These are phyloP conservation scores for Lactifluus hygrophoroides DNA, from an alignment of 768 basidiomycete genomes.

Conservation along the genomic window DNA sequence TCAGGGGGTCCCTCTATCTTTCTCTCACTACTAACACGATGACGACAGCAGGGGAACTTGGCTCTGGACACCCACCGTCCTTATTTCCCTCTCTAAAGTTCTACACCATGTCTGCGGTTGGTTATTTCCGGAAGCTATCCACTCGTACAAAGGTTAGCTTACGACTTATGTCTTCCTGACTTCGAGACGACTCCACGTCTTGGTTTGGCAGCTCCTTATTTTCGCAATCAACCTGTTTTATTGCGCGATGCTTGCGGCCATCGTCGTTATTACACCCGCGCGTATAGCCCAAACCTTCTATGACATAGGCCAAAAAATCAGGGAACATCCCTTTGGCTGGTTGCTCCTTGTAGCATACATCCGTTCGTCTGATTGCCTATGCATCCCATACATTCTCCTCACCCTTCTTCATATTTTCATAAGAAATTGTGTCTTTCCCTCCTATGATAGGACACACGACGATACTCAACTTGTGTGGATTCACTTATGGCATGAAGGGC, in stretches of 20 bases:
- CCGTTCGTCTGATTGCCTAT: constrained; percentile 32
- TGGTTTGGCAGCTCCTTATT: constrained; percentile 53
- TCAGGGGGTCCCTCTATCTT: too few relatives aligned
- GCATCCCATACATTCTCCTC: background rate
- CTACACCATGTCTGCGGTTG: background rate
- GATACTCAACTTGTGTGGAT: constrained; percentile 59
- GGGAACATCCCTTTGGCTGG: constrained; percentile 54
- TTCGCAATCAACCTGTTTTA: constrained; percentile 55
- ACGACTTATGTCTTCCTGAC: constrained; percentile 2
- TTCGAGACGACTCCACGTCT: background rate
- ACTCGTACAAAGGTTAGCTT: constrained; percentile 15
- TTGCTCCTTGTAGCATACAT: constrained; percentile 43
- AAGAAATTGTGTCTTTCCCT: constrained; percentile 47
- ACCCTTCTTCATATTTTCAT: background rate
- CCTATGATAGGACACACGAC: constrained; percentile 65
- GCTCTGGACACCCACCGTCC: background rate
- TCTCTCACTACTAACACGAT: background rate
- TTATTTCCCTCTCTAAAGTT: background rate
- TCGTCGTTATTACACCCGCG: constrained; percentile 49
- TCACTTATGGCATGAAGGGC: constrained; percentile 75
- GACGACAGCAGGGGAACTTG: background rate
- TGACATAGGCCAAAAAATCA: constrained; percentile 55
- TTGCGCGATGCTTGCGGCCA: constrained; percentile 30
- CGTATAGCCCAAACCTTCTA: constrained; percentile 64
- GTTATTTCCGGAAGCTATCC: constrained; percentile 8